These are phyloP conservation scores for Arachnopeziza araneosa DNA, from an alignment of 2,329 filamentous ascomycete genomes.

Conservation along the genomic window DNA sequence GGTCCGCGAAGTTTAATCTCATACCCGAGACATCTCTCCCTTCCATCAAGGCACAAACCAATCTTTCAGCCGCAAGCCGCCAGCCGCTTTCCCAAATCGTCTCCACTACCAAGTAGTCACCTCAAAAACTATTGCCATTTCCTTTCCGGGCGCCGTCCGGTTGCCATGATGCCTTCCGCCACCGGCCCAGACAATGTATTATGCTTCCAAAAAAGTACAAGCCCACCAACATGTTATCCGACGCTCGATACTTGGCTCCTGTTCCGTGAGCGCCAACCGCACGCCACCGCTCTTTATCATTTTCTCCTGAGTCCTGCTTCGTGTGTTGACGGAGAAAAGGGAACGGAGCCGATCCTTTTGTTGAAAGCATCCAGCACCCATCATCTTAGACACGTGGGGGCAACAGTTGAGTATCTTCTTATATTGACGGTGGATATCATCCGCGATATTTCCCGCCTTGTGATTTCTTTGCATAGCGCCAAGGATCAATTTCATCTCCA, in stretches of 20 bases:
- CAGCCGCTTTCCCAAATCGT: not conserved
- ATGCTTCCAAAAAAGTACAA: conserved; percentile 2
- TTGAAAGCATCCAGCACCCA: conserved; percentile 4
- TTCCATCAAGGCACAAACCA: not conserved
- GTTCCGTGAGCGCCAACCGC: not conserved
- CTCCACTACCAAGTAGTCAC: not conserved
- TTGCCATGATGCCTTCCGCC: not conserved
- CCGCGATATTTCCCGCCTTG: not conserved
- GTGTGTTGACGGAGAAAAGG: not conserved
- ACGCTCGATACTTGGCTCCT: not conserved
- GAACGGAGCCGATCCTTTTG: not conserved
- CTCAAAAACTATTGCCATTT: not conserved
- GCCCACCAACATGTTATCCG: not conserved
- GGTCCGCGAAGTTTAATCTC: conserved; percentile 10
- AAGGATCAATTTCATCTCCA: not conserved
- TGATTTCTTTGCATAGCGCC: not conserved
- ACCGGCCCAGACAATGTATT: not conserved
- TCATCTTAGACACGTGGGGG: conserved; percentile 5
- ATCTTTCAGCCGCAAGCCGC: conserved; percentile 2
- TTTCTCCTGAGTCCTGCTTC: not conserved
- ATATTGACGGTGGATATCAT: not conserved
- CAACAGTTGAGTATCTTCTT: not conserved
- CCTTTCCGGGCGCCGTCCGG: not conserved
- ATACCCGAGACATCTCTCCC: conserved; percentile 6
- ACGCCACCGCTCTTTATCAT: not conserved